Conservation (phyloP, 176 grass and related monocot species). For the Typha latifolia region DNA sequence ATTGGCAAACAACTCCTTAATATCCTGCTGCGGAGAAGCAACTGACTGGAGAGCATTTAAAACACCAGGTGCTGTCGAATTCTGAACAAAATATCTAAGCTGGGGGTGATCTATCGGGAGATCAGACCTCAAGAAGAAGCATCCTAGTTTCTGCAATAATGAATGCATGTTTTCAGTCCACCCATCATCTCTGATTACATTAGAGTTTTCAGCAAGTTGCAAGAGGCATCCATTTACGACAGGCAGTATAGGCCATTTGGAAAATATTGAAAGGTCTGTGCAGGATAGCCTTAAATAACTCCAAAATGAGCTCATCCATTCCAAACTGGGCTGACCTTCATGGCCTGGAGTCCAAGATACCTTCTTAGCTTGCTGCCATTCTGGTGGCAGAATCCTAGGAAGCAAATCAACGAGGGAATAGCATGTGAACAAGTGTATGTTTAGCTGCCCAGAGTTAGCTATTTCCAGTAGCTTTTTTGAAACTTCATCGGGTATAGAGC, state of each 20-base stretch:
- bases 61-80: constrained; percentile 78
- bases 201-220: constrained; percentile 77
- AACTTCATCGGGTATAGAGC: constrained; percentile 61
- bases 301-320: constrained; percentile 86
- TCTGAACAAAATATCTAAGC: constrained; percentile 63
- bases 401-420: constrained; percentile 65
- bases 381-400: constrained; percentile 83
- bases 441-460: constrained; percentile 55
- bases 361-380: constrained; percentile 74
- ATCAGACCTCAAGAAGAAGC: constrained; percentile 65
- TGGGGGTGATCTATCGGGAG: constrained; percentile 78
- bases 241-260: constrained; percentile 89
- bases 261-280: constrained; percentile 70
- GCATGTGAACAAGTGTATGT: constrained; percentile 66
- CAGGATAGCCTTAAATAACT: constrained; percentile 69
- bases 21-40: constrained; percentile 42
- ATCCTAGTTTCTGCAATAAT: constrained; percentile 79
- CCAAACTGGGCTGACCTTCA: constrained; percentile 65
- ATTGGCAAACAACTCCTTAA: constrained; percentile 47
- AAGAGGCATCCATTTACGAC: constrained; percentile 53
- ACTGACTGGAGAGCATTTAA: constrained; percentile 70
- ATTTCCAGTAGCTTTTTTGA: constrained; percentile 68
- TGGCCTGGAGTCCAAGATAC: constrained; percentile 68
- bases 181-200: constrained; percentile 82
- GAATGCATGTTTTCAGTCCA: constrained; percentile 97